These are phyloP conservation scores for Trametes cingulata DNA, from an alignment of 768 basidiomycete species.

Conservation along the genomic window DNA sequence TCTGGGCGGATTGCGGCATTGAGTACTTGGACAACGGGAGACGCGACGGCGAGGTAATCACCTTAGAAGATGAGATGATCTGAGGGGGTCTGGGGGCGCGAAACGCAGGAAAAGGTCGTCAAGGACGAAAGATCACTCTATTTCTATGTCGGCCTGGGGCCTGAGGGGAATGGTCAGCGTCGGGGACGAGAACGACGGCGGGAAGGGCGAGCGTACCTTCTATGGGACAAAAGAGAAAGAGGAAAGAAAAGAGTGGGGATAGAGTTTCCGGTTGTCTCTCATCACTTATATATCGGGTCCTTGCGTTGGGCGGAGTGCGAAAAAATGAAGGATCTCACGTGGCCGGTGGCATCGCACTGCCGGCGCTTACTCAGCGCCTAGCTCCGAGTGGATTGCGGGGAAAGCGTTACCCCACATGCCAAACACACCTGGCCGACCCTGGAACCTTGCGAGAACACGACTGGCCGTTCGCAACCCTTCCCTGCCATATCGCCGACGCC, in stretches of 20 bases:
- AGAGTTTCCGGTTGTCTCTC: constrained; percentile 27
- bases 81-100: constrained; percentile 43
- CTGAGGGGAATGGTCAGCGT: constrained; percentile 28
- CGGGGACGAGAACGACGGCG: background rate
- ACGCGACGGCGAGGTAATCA: constrained; percentile 19
- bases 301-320: constrained; percentile 24
- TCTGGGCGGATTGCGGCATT: constrained; percentile 38
- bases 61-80: constrained; percentile 27
- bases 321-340: constrained; percentile 29
- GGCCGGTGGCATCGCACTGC: constrained; percentile 8
- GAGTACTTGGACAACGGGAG: constrained; percentile 5
- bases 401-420: constrained; percentile 17
- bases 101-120: constrained; percentile 42
- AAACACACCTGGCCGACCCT: constrained; percentile 8
- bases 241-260: constrained; percentile 40
- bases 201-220: constrained; percentile 29
- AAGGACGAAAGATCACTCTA: constrained; percentile 71
- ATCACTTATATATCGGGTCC: constrained; percentile 28
- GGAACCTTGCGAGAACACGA: constrained; percentile 11
- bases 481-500: constrained; percentile 7
- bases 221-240: constrained; percentile 39
- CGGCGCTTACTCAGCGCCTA: constrained; percentile 16
- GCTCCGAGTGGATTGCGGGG: constrained; percentile 13
- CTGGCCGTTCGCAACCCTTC: constrained; percentile 5
- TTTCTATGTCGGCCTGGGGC: constrained; percentile 40